Conservation (phyloP, 1,284 basidiomycete genomes). For the Vanrija sp. region DNA sequence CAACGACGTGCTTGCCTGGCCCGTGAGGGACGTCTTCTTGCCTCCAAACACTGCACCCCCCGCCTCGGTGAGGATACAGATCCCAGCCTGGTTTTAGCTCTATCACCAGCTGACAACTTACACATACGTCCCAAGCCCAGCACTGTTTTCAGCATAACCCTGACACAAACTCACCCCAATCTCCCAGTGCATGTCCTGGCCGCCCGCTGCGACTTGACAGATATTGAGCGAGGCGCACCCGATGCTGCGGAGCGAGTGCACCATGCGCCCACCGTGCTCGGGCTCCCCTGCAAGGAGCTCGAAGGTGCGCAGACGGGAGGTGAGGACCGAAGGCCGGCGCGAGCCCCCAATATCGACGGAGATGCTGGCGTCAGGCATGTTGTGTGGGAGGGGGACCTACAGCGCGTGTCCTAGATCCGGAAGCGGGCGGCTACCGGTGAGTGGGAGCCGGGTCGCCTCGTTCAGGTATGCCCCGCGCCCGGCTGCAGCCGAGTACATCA, state of each 20-base stretch:
- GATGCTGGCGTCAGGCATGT: conserved; percentile 46
- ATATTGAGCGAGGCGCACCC: conserved; percentile 85
- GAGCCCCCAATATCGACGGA: conserved; percentile 87
- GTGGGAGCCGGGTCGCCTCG: conserved; percentile 57
- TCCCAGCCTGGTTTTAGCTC: conserved; percentile 58
- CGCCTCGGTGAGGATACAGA: conserved; percentile 86
- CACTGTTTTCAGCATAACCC: conserved; percentile 14
- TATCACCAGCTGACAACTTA: conserved; percentile 38
- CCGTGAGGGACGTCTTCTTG: conserved; percentile 39
- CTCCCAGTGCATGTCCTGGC: conserved; percentile 80
- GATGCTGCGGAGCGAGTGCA: conserved; percentile 74
- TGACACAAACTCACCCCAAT: conserved; percentile 56
- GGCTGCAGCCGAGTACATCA: conserved; percentile 74
- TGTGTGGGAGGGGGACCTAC: conserved; percentile 17
- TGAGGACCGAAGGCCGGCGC: conserved; percentile 62
- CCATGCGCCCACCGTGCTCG: conserved; percentile 71
- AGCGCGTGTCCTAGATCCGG: conserved; percentile 73
- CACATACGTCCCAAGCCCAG: conserved; percentile 86
- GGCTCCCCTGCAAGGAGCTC: conserved; percentile 72
- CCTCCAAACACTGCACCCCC: conserved; percentile 73
- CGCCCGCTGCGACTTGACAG: conserved; percentile 75
- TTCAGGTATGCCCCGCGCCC: conserved; percentile 77
- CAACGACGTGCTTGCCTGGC: conserved; percentile 58
- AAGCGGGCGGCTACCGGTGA: conserved; percentile 70
- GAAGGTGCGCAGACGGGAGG: conserved; percentile 70